Base-by-base conservation (phyloP, 441 rosid species). In the Daphne laureola region DNA sequence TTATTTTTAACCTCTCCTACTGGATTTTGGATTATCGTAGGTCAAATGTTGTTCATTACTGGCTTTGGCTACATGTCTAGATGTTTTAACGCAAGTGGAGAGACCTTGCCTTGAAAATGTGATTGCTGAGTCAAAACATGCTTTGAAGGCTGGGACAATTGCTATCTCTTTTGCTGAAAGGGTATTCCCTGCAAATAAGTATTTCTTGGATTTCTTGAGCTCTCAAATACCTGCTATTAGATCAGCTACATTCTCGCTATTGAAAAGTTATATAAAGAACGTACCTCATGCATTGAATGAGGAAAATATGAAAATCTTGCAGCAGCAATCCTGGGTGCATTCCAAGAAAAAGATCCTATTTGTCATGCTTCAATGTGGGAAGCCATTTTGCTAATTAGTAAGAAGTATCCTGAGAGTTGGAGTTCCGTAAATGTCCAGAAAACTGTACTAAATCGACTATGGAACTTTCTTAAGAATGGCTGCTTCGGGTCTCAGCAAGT, bases 291-390 rank as follows among this genome's bases (percentile, higher is more conserved):
- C 68, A 55, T 76, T 89, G 61, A 61, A 71, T 68, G 95, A 83
- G 63, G 82, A 65, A 47, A 85, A 78, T 62, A 46, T 87, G 69
- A 83, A 74, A 78, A 63, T 26, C 67, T 92, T 68, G 87, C 90
- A 27, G 53, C 86, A 57, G 76, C 83, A 50, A 59, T 92, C 50
- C 93, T 92, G 62, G 97, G 97, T 66, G 79, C 80, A 59, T 89
- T 92, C 69, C 86, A 76, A 64, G 98, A 92, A 76, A 89, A 80
- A 53, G 86, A 92, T 72, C 88, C 92, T 65, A 52, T 71, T 55
- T 92, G 97, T 67, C 96, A 92, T 76, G 73, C 86, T 41, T 74
- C 92, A 43, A 92, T 92, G 90, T 92, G 98, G 98, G 97, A 92
- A 26, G 78, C 73, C 51, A 18, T 89, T 49, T 76, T 92, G 74